These are phyloP conservation scores for Taphrina wiesneri DNA, from an alignment of 1,139 yeast species.

Conservation along the genomic window DNA sequence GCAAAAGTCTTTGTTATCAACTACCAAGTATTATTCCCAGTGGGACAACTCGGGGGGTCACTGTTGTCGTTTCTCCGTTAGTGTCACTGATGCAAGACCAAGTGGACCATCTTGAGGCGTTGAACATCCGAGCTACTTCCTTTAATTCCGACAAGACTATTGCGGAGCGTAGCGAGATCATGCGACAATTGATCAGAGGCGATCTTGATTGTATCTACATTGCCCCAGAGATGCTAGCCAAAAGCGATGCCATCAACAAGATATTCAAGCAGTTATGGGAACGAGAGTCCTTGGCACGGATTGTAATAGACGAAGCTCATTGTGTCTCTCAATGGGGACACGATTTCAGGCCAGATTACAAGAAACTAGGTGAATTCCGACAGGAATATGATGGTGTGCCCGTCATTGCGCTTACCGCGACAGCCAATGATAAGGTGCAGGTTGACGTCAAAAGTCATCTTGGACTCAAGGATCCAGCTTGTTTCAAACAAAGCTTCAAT, in stretches of 20 bases:
- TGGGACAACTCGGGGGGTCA: constrained; percentile 77
- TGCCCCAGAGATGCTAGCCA: constrained; percentile 93
- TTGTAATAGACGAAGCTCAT: constrained; percentile 97
- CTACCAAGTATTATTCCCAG: constrained; percentile 80
- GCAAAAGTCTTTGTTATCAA: constrained; percentile 94
- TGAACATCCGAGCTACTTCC: constrained; percentile 80
- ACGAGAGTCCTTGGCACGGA: constrained; percentile 65
- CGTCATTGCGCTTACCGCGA: constrained; percentile 94
- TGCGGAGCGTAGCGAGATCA: constrained; percentile 64
- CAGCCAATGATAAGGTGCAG: constrained; percentile 90
- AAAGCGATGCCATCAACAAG: constrained; percentile 67
- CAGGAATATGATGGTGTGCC: constrained; percentile 75
- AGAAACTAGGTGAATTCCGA: constrained; percentile 73
- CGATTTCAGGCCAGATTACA: constrained; percentile 95
- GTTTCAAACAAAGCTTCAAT: constrained; percentile 74
- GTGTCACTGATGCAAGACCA: constrained; percentile 98
- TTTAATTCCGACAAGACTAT: constrained; percentile 71
- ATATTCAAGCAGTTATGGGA: constrained; percentile 62
- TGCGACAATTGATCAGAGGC: constrained; percentile 55
- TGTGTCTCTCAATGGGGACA: constrained; percentile 99
- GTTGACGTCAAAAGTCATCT: constrained; percentile 80
- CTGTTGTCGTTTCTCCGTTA: constrained; percentile 90
- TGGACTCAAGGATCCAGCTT: constrained; percentile 57
- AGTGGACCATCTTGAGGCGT: constrained; percentile 71
- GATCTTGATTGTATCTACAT: constrained; percentile 72